Conservation (phyloP, 2,329 filamentous ascomycete species). For the Hymenoscyphus occultus region DNA sequence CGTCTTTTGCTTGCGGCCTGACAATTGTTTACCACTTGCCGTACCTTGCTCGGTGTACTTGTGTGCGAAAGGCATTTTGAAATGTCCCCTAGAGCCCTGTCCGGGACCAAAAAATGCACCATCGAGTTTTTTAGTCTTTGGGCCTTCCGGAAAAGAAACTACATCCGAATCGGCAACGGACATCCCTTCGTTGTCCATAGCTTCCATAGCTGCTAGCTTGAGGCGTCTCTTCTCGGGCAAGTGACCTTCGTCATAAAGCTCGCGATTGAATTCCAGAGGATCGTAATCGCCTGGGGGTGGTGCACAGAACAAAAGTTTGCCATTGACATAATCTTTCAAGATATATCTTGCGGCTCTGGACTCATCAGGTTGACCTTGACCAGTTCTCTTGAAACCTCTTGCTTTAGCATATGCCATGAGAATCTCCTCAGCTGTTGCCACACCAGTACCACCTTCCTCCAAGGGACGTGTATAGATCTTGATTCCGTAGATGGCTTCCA, state of each 20-base stretch:
- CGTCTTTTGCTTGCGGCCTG: constrained; percentile 76
- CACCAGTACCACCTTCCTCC: constrained; percentile 90
- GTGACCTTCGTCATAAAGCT: constrained; percentile 80
- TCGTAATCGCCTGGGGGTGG: constrained; percentile 77
- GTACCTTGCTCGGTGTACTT: constrained; percentile 82
- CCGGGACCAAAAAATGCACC: constrained; percentile 80
- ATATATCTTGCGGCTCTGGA: constrained; percentile 85
- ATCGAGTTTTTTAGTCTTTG: constrained; percentile 76
- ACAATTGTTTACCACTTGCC: constrained; percentile 63
- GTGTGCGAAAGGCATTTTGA: constrained; percentile 82
- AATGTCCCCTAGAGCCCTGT: constrained; percentile 59
- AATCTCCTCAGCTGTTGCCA: constrained; percentile 80
- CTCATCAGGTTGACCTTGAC: constrained; percentile 88
- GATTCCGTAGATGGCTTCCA: constrained; percentile 93
- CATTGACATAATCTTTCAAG: constrained; percentile 96
- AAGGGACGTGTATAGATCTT: constrained; percentile 74
- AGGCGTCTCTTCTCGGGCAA: constrained; percentile 78
- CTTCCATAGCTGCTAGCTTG: constrained; percentile 49
- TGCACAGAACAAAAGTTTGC: constrained; percentile 88
- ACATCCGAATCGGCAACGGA: constrained; percentile 48
- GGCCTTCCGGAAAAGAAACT: constrained; percentile 54
- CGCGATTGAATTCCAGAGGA: constrained; percentile 75
- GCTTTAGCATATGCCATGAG: constrained; percentile 83
- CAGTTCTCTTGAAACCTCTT: constrained; percentile 85
- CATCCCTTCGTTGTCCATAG: constrained; percentile 35